Evolutionary conservation across 2,329 filamentous ascomycete species (phyloP), one percentile per base, ranked within the genome.

Genomic region (Chalaropsis ovoidea): DNA sequence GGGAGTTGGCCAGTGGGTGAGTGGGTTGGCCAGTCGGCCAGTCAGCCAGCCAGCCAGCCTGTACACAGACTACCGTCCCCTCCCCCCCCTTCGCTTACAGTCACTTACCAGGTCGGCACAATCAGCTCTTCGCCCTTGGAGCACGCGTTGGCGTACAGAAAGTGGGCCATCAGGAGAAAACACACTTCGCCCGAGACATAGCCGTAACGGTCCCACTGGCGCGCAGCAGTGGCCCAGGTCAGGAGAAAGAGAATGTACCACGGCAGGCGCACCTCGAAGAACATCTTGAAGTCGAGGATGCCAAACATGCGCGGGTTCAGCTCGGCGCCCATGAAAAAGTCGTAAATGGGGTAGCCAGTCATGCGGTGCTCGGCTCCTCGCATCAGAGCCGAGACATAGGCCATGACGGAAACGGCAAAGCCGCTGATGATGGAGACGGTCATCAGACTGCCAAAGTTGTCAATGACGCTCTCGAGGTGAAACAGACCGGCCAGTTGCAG

Each of bases 261-360:
- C 45, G 91, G 91, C 69, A 96, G 82, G 70, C 91, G 87, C 68
- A 96, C 90, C 75, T 96, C 91, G 72, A 90, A 94, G 78, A 96
- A 96, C 91, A 95, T 95, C 80, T 95, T 95, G 79, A 95, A 90
- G 76, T 95, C 91, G 64, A 95, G 78, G 70, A 91, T 88, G 39
- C 87, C 88, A 73, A 91, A 93, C 80, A 96, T 84, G 68, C 90
- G 83, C 0, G 90, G 90, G 78, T 95, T 95, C 66, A 95, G 80
- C 77, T 95, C 90, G 3, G 90, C 88, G 49, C 90, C 90, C 84
- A 95, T 92, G 80, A 95, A 95, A 78, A 95, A 95, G 76, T 95
- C 90, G 73, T 95, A 95, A 73, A 95, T 82, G 43, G 82, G 83
- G 72, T 87, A 83, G 24, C 90, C 90, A 6, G 90, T 95, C 91